Conservation (phyloP, 768 basidiomycete genomes). For the Sarcodon aspratus region DNA sequence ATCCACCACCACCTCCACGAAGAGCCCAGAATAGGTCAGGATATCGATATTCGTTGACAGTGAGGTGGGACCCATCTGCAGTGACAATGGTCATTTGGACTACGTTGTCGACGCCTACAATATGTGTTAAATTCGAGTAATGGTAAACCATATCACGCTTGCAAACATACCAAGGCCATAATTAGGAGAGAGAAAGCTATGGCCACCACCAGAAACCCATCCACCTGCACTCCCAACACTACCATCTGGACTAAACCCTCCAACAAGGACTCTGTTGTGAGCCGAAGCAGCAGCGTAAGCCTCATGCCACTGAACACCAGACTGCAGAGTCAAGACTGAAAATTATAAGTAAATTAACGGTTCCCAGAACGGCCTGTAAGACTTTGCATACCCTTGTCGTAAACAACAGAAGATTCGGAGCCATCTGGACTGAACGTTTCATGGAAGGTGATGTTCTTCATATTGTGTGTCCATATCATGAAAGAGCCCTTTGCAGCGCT, state of each 20-base stretch:
- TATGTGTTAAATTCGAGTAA: background rate
- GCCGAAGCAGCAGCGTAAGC: conserved; percentile 27
- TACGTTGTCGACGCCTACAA: conserved; percentile 34
- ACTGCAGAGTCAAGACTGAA: conserved; percentile 19
- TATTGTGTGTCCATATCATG: conserved; percentile 24
- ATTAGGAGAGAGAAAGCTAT: conserved; percentile 25
- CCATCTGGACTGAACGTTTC: conserved; percentile 18
- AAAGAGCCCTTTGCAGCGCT: conserved; percentile 22
- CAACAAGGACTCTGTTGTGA: conserved; percentile 30
- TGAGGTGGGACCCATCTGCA: conserved; percentile 26
- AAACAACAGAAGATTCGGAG: conserved; percentile 5
- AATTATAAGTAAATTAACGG: conserved; percentile 2
- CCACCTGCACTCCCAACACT: conserved; percentile 38
- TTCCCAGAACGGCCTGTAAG: conserved; percentile 9
- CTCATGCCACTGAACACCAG: conserved; percentile 36
- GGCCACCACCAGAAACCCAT: conserved; percentile 37
- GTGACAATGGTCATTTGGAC: conserved; percentile 34
- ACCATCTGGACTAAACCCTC: conserved; percentile 26
- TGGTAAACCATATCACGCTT: background rate
- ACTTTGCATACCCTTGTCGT: conserved; percentile 10
- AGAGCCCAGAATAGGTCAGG: conserved; percentile 23
- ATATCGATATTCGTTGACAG: conserved; percentile 27
- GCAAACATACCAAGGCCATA: conserved; percentile 28
- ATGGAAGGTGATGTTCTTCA: conserved; percentile 25
- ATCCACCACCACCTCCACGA: conserved; percentile 31